A percentile compares a stretch with the other conserved stretches of the same genome.
Conservation (phyloP, 2,329 filamentous ascomycete species). For the Nigrospora osmanthi region DNA sequence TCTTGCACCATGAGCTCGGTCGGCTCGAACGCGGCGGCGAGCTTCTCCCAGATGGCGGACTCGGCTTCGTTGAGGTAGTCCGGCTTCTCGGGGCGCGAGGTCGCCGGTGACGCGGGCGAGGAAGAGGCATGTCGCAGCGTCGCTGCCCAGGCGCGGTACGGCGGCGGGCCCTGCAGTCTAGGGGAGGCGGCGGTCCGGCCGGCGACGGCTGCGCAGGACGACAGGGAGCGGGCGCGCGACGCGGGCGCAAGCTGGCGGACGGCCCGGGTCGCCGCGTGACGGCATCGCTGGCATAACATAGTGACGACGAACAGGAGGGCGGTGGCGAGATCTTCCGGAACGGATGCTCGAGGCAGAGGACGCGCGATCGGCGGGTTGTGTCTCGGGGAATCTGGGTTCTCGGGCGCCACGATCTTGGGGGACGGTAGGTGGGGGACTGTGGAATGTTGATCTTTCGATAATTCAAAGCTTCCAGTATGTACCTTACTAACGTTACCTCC, state of each 20-base stretch:
- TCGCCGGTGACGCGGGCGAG: conserved; percentile 3
- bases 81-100: conserved; percentile 29
- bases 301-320: not conserved
- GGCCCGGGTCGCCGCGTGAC: not conserved
- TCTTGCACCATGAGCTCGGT: conserved; percentile 61
- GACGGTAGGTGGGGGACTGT: no score
- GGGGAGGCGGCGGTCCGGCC: not conserved
- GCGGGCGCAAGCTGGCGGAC: not conserved
- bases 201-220: no score
- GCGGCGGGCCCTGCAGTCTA: not conserved
- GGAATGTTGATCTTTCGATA: no score
- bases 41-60: conserved; percentile 47
- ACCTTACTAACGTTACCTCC: no score
- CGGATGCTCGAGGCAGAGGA: no score
- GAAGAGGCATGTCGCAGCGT: not conserved
- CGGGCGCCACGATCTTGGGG: no score
- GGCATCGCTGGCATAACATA: not conserved
- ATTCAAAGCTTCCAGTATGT: no score
- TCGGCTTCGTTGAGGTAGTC: conserved; percentile 48
- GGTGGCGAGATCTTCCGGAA: no score
- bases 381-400: no score
- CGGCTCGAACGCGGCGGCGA: conserved; percentile 40
- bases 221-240: not conserved
- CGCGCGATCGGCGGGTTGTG: no score
- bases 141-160: not conserved